These are phyloP conservation scores for Coemansia sp. DNA, from an alignment of 192 early-diverging fungal genomes.

Conservation along the genomic window DNA sequence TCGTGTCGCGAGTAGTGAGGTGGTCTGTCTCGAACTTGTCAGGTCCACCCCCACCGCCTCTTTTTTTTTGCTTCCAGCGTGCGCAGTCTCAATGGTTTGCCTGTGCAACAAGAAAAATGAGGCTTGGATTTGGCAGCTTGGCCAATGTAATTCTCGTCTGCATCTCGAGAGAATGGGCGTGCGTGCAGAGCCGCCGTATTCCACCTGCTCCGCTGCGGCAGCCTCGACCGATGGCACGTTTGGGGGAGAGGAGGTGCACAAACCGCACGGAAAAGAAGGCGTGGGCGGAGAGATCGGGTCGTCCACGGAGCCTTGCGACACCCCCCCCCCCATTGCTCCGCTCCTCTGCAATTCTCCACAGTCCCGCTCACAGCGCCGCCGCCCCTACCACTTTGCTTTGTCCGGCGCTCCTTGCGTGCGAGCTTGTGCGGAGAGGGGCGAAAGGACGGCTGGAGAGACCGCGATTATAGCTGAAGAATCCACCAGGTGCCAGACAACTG, in stretches of 20 bases:
- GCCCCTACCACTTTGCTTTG: background rate
- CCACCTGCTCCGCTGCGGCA: constrained; percentile 4
- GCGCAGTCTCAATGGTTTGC: constrained; percentile 3
- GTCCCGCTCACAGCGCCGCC: constrained; percentile 7
- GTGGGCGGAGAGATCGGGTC: constrained; percentile 5
- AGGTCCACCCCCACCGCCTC: background rate
- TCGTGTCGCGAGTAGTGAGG: background rate
- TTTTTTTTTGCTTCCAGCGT: background rate
- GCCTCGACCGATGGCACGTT: constrained; percentile 1
- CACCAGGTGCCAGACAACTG: background rate
- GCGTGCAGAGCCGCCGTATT: background rate
- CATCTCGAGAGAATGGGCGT: background rate
- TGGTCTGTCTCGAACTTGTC: background rate
- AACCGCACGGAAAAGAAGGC: background rate
- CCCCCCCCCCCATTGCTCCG: constrained; percentile 9
- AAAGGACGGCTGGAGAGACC: background rate
- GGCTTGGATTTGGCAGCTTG: background rate
- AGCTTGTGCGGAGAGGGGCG: background rate
- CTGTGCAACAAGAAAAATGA: background rate
- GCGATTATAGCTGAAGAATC: constrained; percentile 4
- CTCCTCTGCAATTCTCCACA: constrained; percentile 5
- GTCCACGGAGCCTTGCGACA: constrained; percentile 6
- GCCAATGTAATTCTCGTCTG: background rate
- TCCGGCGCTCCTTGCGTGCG: background rate
- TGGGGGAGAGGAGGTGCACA: constrained; percentile 2